Conservation (phyloP, 169 alveolate genomes). For the Toxoplasma gondii region DNA sequence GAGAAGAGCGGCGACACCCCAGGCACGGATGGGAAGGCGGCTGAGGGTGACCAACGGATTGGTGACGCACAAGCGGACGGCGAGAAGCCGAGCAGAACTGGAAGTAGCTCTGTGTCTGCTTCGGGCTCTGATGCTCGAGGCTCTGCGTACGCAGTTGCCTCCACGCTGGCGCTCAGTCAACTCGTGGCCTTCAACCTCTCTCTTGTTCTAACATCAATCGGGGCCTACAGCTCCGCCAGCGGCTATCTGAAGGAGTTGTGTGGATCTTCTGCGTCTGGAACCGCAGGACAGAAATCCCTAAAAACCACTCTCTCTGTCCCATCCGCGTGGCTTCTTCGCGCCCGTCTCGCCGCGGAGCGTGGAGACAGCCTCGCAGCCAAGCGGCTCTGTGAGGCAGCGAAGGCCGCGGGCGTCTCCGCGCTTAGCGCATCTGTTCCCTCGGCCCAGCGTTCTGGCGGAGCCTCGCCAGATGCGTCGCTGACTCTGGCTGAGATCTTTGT, state of each 20-base stretch:
- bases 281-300: neutral
- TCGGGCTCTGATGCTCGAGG: neutral
- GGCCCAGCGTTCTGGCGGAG: neutral
- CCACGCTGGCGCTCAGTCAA: neutral
- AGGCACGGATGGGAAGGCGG: neutral
- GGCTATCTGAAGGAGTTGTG: neutral
- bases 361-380: slow-evolving; percentile 33
- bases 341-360: slow-evolving; percentile 33
- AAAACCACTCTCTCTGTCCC: neutral
- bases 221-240: slow-evolving; percentile 29
- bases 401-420: neutral
- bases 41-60: neutral
- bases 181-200: slow-evolving; percentile 18
- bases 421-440: neutral
- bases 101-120: neutral
- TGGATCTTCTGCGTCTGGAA: neutral
- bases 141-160: neutral
- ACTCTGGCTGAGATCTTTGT: neutral
- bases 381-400: slow-evolving; percentile 39
- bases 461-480: slow-evolving; percentile 13
- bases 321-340: slow-evolving; percentile 25
- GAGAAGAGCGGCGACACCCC: neutral
- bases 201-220: slow-evolving; percentile 6
- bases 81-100: neutral
- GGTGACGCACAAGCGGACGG: neutral